These are phyloP conservation scores for Diutina sp. DNA, from an alignment of 1,139 yeast species.

Conservation along the genomic window DNA sequence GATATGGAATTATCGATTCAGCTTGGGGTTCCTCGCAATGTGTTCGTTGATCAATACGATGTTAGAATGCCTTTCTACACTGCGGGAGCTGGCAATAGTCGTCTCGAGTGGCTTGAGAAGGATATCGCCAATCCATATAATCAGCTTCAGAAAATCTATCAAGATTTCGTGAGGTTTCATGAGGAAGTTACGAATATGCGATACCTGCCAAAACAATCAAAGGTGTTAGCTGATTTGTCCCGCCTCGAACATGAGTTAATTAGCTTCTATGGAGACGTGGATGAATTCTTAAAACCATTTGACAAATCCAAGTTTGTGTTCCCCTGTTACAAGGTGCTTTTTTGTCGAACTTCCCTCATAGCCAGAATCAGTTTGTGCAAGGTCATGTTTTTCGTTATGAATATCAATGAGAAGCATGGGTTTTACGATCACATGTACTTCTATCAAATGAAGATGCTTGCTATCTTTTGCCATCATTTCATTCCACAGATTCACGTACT, in stretches of 20 bases:
- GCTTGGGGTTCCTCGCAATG: conserved; percentile 5
- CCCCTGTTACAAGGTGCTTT: conserved; percentile 20
- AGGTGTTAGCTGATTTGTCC: conserved; percentile 12
- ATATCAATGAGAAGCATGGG: conserved; percentile 13
- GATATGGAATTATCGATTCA: conserved; percentile 5
- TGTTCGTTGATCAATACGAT: conserved; percentile 9
- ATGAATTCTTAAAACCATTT: conserved; percentile 5
- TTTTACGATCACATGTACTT: conserved; percentile 11
- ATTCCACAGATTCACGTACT: conserved; percentile 18
- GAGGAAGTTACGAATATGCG: conserved; percentile 3
- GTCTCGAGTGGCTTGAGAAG: conserved; percentile 17
- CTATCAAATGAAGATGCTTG: conserved; percentile 16
- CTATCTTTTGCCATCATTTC: conserved; percentile 14
- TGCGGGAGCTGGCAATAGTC: conserved; percentile 17
- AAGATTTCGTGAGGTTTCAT: conserved; percentile 5
- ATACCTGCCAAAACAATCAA: conserved; percentile 7
- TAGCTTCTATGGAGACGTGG: conserved; percentile 9
- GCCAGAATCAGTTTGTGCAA: conserved; percentile 16
- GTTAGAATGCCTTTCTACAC: conserved; percentile 11
- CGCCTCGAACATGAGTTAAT: conserved; percentile 18
- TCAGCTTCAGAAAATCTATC: conserved; percentile 8
- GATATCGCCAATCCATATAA: conserved; percentile 13
- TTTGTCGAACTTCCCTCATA: conserved; percentile 19
- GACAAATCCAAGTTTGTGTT: conserved; percentile 8
- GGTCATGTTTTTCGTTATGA: conserved; percentile 15